Percentiles rank a stretch among this genome's conserved stretches.
Conservation (phyloP, 148 eudicot genomes). For the Diospyros kaki region DNA sequence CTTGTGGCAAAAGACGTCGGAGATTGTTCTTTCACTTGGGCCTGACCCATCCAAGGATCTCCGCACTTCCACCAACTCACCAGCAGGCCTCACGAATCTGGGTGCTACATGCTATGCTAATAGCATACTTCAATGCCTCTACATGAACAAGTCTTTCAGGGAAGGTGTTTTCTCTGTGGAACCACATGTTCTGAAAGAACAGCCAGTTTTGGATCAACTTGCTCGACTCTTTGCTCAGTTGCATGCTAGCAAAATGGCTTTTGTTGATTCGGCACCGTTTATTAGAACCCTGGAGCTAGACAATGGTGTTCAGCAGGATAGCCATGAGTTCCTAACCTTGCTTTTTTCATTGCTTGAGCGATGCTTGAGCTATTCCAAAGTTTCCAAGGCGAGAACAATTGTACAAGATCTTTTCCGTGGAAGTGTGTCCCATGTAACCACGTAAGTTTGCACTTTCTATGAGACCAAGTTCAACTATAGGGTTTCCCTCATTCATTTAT, state of each 20-base stretch:
- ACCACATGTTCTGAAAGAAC: slow-evolving; percentile 63
- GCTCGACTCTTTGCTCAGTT: slow-evolving; percentile 89
- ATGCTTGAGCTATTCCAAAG: slow-evolving; percentile 65
- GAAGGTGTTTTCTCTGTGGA: slow-evolving; percentile 85
- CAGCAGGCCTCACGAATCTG: slow-evolving; percentile 91
- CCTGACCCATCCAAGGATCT: slow-evolving; percentile 72
- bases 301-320: slow-evolving; percentile 95
- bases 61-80: slow-evolving; percentile 51
- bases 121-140: slow-evolving; percentile 91
- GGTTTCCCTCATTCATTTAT: background rate
- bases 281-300: slow-evolving; percentile 90
- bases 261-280: slow-evolving; percentile 92
- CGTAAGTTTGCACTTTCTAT: slow-evolving; percentile 36
- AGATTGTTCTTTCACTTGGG: slow-evolving; percentile 61
- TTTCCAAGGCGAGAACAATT: slow-evolving; percentile 60
- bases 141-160: slow-evolving; percentile 79
- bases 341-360: slow-evolving; percentile 88
- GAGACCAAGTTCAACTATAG: background rate
- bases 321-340: slow-evolving; percentile 93
- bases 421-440: slow-evolving; percentile 89
- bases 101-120: slow-evolving; percentile 99
- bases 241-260: slow-evolving; percentile 80
- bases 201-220: slow-evolving; percentile 84
- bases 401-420: slow-evolving; percentile 96
- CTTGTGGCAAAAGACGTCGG: slow-evolving; percentile 89